Evolutionary conservation across 78 protist genomes (phyloP).

Genomic region (Cavenderia fasciculata): DNA sequence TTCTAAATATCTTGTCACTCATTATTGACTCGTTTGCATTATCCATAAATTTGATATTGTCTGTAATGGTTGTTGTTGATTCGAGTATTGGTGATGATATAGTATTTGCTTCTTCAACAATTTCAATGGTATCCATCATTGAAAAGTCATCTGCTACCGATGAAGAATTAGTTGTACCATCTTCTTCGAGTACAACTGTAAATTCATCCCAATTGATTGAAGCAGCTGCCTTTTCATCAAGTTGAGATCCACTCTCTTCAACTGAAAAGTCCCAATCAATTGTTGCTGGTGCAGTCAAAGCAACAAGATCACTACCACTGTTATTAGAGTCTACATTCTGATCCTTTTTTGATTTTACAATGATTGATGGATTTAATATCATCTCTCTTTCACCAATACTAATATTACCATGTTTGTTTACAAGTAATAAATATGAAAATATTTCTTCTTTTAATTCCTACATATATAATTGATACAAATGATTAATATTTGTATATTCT

Average conservation of each 20-base stretch:
- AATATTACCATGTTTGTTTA: constrained; percentile 56
- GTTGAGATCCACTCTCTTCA: not conserved
- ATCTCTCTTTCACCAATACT: constrained; percentile 56
- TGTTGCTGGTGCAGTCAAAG: too few species aligned
- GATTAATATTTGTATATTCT: not conserved
- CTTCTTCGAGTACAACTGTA: not conserved
- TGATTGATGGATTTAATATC: constrained; percentile 16
- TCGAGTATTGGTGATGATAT: not conserved
- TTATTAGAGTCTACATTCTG: not conserved
- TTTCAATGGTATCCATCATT: constrained; percentile 68
- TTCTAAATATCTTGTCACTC: constrained; percentile 24
- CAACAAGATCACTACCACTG: not conserved
- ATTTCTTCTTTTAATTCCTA: not conserved
- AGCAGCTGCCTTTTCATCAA: not conserved
- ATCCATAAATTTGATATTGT: not conserved
- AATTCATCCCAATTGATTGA: constrained; percentile 49
- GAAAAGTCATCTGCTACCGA: constrained; percentile 55
- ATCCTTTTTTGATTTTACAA: not conserved
- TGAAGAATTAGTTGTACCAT: not conserved
- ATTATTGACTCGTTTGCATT: constrained; percentile 30
- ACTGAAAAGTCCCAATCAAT: not conserved
- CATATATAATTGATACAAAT: not conserved
- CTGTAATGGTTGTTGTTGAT: not conserved
- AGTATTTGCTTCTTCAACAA: constrained; percentile 47
- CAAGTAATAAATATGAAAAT: constrained; percentile 2